Base-by-base conservation (phyloP, 2,329 filamentous ascomycete species). In the Pseudofabraea citricarpa region DNA sequence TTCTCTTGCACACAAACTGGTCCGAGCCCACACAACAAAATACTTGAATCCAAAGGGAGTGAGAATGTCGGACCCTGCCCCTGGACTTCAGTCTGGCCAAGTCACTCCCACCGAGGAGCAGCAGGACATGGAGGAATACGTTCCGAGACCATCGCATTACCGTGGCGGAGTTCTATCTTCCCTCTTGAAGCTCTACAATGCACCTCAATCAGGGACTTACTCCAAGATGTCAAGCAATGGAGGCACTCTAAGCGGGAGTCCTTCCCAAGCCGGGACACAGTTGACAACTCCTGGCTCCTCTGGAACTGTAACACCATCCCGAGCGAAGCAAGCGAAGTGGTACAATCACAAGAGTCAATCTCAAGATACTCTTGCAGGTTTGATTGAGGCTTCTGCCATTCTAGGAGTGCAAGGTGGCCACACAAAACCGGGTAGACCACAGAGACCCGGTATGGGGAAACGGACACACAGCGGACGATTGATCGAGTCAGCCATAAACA, bases 151-250 rank as follows among this genome's bases (percentile, higher is more conserved):
- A 4, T 66, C 72, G 18, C 76, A 83, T 49, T 90, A 87, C 60
- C 79, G 82, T 39, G 83, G 82, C 22, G 86, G 88, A 22, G 78
- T 91, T 36, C 68, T 94, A 1, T 81, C 83, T 2, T 83, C 81
- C 0, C 68, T 94, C 0, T 68, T 93, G 39, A 87, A 83, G 61
- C 71, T 90, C 8, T 83, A 87, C 56, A 74, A 79, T 46, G 69
- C 77, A 47, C 69, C 71, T 36, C 59, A 12, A 37, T 22, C 12
- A 22, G 13, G 35, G n/a, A 22, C 15, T 7, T 37, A 37, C 35
- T 20, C 18, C 18, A 37, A 37, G 21, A 54, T 52, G 54, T 56
- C 45, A 54, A 52, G 46, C 59, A 51, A 16, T 56, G 48, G 7
- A 53, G 56, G 41, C 19, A 37, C 39, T 16, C 19, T 71, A 1